Percentiles rank a stretch among this genome's conserved stretches.
Conservation (phyloP, 306 rosid genomes). For the Ormosia semicastrata region DNA sequence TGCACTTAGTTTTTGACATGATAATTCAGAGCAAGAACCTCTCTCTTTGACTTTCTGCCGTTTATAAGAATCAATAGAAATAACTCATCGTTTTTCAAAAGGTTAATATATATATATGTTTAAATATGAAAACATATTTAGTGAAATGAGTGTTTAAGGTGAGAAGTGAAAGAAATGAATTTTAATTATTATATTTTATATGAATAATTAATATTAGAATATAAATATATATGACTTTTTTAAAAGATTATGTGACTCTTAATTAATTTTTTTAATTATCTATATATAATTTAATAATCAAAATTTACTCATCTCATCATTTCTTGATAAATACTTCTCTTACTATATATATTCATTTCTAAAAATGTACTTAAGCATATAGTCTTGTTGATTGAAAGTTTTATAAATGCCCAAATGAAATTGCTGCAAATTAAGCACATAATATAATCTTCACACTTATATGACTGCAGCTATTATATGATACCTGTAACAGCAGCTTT, state of each 20-base stretch:
- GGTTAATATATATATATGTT: neutral
- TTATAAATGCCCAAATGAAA: neutral
- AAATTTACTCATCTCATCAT: too few relatives aligned
- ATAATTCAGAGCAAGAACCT: slow-evolving; percentile 29
- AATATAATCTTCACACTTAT: neutral
- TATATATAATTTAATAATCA: too few relatives aligned
- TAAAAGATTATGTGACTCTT: too few relatives aligned
- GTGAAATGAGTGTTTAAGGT: too few relatives aligned
- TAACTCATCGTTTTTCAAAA: neutral
- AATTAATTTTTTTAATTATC: too few relatives aligned
- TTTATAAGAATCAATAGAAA: slow-evolving; percentile 3
- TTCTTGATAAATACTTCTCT: too few relatives aligned
- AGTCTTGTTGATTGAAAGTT: neutral
- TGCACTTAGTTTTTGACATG: slow-evolving; percentile 29
- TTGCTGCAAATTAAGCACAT: neutral
- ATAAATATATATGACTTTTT: too few relatives aligned
- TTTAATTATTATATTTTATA: too few relatives aligned
- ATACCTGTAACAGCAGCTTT: neutral
- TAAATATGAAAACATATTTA: too few relatives aligned
- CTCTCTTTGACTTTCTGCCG: slow-evolving; percentile 27
- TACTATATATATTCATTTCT: too few relatives aligned
- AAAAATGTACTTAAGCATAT: neutral
- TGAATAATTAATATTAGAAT: too few relatives aligned
- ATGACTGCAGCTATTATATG: neutral
- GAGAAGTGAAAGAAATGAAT: too few relatives aligned